Base-by-base conservation (phyloP, 805 yeast species). In the Priceomyces melissophilus region DNA sequence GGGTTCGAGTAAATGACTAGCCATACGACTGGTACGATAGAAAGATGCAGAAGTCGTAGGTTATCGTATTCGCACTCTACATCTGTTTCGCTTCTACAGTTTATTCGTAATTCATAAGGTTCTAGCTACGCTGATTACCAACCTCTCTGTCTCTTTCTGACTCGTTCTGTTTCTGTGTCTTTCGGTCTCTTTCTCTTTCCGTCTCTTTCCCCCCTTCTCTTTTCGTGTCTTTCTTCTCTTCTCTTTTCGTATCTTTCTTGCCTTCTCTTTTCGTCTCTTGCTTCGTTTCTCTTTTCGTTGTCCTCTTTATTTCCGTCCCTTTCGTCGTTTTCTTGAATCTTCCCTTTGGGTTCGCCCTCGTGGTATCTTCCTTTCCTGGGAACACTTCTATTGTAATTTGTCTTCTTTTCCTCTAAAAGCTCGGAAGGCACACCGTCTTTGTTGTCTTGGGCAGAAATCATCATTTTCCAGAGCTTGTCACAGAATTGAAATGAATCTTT, bases 341-440 rank as follows among this genome's bases (percentile, higher is more conserved):
- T 35, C 30, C 36, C 6, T 29, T 34, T 28, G 13, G 14, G 4
- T 15, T 31, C 16, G 20, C 34, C 20, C 14, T 38, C 31, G 13
- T 37, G 32, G 20, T 31, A 32, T 23, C 15, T 38, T 17, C 30
- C 14, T 6, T 20, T 11, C n/a, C 43, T 44, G 29, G 47, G 39
- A 32, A 39, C 50, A 31, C 61, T 55, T 36, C 65, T 38, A 36
- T 61, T 61, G 42, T 61, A 60, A 38, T 61, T 60, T 14, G 44
- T 40, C n/a, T 35, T 40, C 33, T 32, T 26, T 27, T 43, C 35
- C 26, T 45, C 32, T 14, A 38, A 42, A 14, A 45, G 30, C 37
- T 45, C 44, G 29, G 32, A 12, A 0, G 81, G 79, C 10, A 76
- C 63, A 5, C 81, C 82, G 43, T 70, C 69, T 7, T 53, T 48